Conservation (phyloP, 306 rosid genomes). For the Pyrus pyrifolia region DNA sequence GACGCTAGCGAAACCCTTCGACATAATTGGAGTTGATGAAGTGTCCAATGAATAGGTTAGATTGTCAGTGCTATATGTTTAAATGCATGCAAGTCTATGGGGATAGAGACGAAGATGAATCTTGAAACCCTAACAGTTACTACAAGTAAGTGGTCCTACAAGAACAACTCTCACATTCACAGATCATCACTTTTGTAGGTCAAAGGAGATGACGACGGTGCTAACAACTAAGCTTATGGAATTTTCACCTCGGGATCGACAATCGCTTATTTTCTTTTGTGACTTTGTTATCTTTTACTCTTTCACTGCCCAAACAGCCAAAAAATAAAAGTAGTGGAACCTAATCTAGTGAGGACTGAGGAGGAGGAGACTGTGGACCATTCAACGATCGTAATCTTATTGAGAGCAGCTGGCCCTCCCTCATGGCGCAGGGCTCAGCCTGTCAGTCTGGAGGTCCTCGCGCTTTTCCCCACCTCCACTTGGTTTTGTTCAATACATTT, state of each 20-base stretch:
- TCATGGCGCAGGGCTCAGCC: not conserved
- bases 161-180: not conserved
- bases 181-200: not conserved
- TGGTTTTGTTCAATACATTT: not conserved
- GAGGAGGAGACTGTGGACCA: constrained; percentile 12
- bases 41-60: not conserved
- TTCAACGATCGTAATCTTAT: not conserved
- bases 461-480: constrained; percentile 2
- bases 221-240: not conserved
- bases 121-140: not conserved
- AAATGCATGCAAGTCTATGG: not conserved
- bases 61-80: not conserved
- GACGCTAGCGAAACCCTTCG: not conserved
- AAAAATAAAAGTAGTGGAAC: not conserved
- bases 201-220: not conserved
- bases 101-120: not conserved
- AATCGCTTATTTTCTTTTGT: not conserved
- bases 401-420: not conserved
- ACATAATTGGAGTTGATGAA: not conserved
- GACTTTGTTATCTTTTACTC: constrained; percentile 15
- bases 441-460: not conserved
- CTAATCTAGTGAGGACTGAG: not conserved
- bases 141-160: not conserved
- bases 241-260: constrained; percentile 43
- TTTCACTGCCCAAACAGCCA: not conserved